Evolutionary conservation across 2,329 filamentous ascomycete genomes (phyloP), one percentile per base, ranked within the genome.

Genomic region (Falciphora oryzae): DNA sequence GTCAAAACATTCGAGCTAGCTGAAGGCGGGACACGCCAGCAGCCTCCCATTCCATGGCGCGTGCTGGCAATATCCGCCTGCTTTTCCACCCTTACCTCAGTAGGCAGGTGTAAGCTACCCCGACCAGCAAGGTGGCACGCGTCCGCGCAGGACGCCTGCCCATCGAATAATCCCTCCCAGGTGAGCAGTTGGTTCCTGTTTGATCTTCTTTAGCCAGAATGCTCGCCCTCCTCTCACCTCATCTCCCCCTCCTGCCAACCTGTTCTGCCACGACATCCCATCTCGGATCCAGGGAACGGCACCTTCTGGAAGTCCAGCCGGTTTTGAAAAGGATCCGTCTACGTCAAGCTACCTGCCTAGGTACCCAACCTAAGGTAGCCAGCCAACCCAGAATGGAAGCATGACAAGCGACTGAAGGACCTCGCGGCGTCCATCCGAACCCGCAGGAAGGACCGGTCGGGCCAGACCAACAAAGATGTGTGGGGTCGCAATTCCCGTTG

Each of bases 161-260:
- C 38, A 18, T 16, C 38, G 38, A 44, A 44, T 44, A 38, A 38
- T 13, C 35, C 35, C 5, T 57, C 44, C 29, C 14, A 57, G n/a
- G 44, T n/a, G 44, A 27, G 3, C 28, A 57, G 27, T 27, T 44
- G 7, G 35, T 59, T n/a, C n/a, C n/a, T 65, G 73, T 76, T 74
- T 77, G 74, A 77, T 77, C 74, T 70, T 67, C 75, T 68, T 77
- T 77, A 77, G 75, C 75, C 75, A 77, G 72, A 76, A 75, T 75
- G 62, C 58, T 7, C 44, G 44, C 18, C 18, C 44, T n/a, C 44
- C 44, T 50, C 44, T n/a, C 44, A n/a, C 5, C 44, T n/a, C 22
- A 38, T 25, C 25, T 3, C 67, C 68, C 61, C 67, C 10, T 22
- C 22, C 22, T 53, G n/a, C 18, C 11, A n/a, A 25, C 7, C 44